Conservation (phyloP, 352 stramenopile genomes). For the Phytophthora sp. region DNA sequence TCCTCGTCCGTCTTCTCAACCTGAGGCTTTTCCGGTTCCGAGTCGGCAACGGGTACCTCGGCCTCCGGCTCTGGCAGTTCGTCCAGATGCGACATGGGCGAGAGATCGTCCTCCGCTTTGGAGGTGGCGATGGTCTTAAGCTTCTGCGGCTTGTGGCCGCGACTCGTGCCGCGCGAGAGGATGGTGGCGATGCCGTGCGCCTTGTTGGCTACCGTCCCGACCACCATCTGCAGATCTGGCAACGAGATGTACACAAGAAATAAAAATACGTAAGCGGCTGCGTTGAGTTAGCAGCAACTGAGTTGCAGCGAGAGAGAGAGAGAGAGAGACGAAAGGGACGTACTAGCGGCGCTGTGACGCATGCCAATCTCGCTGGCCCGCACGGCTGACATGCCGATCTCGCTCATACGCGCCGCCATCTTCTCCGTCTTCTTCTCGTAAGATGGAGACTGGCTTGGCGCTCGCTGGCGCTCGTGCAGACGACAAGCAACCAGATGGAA, state of each 20-base stretch:
- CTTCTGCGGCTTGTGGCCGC: slow-evolving; percentile 18
- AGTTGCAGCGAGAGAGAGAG: no score
- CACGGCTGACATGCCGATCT: slow-evolving; percentile 42
- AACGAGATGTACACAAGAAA: slow-evolving; percentile 14
- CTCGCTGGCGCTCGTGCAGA: slow-evolving; percentile 19
- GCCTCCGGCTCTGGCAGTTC: slow-evolving; percentile 28
- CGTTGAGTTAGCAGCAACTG: slow-evolving; percentile 10
- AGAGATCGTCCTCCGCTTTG: slow-evolving; percentile 35
- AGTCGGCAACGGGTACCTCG: slow-evolving; percentile 25
- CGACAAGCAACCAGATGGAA: slow-evolving; percentile 34
- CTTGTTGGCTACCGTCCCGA: slow-evolving; percentile 39
- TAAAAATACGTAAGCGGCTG: slow-evolving; percentile 27
- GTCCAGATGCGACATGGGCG: slow-evolving; percentile 35
- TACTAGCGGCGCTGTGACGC: slow-evolving; percentile 47
- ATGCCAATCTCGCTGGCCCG: slow-evolving; percentile 47
- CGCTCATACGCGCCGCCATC: slow-evolving; percentile 43
- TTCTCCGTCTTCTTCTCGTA: not conserved
- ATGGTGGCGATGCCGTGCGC: slow-evolving; percentile 37
- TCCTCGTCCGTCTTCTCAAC: slow-evolving; percentile 13
- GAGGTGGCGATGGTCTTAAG: slow-evolving; percentile 34
- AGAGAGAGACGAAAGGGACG: not conserved
- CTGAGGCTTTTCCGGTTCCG: slow-evolving; percentile 10
- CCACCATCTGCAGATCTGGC: slow-evolving; percentile 44
- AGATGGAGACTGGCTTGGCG: slow-evolving; percentile 20
- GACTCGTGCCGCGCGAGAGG: slow-evolving; percentile 30